phyloP scores from a whole-genome alignment of 2,329 filamentous ascomycete genomes.

The Cephalotrichum gorgonifer region DNA sequence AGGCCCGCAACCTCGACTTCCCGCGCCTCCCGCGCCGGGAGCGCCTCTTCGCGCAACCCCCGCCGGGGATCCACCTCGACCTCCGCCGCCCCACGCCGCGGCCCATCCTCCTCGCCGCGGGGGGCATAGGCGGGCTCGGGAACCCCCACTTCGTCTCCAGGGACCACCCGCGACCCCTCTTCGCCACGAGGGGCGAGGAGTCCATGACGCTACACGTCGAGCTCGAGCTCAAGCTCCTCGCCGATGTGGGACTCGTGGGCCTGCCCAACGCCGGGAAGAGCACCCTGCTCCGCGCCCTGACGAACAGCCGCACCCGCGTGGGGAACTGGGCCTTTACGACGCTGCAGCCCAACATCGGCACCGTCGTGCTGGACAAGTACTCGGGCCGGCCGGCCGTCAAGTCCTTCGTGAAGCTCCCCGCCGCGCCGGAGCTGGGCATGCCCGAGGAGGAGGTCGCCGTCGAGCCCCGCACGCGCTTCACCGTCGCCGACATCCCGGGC shows the following conservation, averaged over 20 bases:
- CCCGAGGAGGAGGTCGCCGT: conserved; percentile 33
- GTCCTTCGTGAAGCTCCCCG: conserved; percentile 15
- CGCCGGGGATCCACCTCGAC: conserved; percentile 62
- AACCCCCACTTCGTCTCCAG: conserved; percentile 87
- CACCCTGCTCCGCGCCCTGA: conserved; percentile 78
- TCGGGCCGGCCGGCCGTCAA: conserved; percentile 56
- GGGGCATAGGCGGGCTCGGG: conserved; percentile 80
- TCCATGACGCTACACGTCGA: conserved; percentile 71
- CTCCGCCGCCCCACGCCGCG: conserved; percentile 67
- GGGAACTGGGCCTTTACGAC: conserved; percentile 98
- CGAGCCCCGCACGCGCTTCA: conserved; percentile 66
- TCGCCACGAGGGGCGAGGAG: conserved; percentile 76
- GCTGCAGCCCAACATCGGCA: conserved; percentile 88
- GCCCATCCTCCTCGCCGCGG: conserved; percentile 77
- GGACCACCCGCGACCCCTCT: conserved; percentile 66
- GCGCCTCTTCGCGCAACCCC: conserved; percentile 54
- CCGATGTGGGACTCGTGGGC: conserved; percentile 89
- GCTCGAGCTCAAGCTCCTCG: conserved; percentile 87
- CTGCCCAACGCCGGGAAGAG: conserved; percentile 95
- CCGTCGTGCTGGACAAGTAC: conserved; percentile 83
- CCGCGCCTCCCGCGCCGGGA: conserved; percentile 41
- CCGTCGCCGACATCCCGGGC: conserved; percentile 90
- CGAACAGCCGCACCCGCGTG: conserved; percentile 77
- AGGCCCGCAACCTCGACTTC: conserved; percentile 45
- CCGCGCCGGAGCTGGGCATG: conserved; percentile 22